Evolutionary conservation across 2,329 filamentous ascomycete genomes (phyloP).

Genomic region (Penicillium capsulatum): DNA sequence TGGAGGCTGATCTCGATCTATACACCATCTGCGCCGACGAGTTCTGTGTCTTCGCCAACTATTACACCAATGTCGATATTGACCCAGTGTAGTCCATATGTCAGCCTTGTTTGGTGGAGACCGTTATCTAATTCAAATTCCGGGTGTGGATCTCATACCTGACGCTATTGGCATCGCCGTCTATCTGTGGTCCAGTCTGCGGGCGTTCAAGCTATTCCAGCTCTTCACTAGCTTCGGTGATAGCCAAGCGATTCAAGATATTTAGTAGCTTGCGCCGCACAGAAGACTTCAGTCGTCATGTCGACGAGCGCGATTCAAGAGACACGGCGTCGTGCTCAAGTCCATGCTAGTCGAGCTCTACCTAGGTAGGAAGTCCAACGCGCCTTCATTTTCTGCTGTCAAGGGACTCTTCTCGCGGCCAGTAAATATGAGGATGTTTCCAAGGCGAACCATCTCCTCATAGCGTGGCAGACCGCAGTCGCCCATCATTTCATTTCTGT

Average conservation of each 20-base stretch:
- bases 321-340: constrained; percentile 2
- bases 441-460: neutral
- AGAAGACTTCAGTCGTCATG: too few relatives aligned
- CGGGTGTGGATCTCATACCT: neutral
- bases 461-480: too few relatives aligned
- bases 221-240: neutral
- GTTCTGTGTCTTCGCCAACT: neutral
- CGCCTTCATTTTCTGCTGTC: constrained; percentile 7
- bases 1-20: neutral
- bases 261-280: too few relatives aligned
- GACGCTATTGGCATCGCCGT: neutral
- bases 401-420: neutral
- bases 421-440: neutral
- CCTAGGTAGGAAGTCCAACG: constrained; percentile 8
- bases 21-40: neutral
- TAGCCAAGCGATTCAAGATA: too few relatives aligned
- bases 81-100: neutral
- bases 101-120: neutral
- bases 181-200: neutral
- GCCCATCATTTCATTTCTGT: too few relatives aligned
- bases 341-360: constrained; percentile 9
- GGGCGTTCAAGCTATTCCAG: neutral
- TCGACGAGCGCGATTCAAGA: too few relatives aligned
- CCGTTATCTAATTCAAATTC: neutral
- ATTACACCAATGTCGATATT: neutral